These are phyloP conservation scores for Saccharomycopsis synnaedendra DNA, from an alignment of 805 yeast species.

Conservation along the genomic window DNA sequence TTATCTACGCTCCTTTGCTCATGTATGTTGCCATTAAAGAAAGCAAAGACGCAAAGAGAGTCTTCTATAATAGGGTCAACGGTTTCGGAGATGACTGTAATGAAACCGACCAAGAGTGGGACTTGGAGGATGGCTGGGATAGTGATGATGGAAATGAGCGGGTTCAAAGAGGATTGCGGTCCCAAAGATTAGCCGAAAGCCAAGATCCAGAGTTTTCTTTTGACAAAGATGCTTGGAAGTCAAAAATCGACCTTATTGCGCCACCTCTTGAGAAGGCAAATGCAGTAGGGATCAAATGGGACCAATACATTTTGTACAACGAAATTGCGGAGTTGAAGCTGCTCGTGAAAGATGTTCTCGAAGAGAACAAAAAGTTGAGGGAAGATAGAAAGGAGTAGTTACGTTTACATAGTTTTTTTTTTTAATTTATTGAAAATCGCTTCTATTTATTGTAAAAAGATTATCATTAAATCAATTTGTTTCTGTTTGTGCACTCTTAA, in stretches of 20 bases:
- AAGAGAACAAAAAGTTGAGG: slow-evolving; percentile 9
- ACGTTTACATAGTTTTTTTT: not conserved
- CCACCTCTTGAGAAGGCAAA: slow-evolving; percentile 53
- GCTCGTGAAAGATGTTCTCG: slow-evolving; percentile 17
- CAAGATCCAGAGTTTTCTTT: slow-evolving; percentile 57
- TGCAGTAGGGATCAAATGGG: slow-evolving; percentile 51
- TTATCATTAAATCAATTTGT: no score
- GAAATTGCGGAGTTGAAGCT: slow-evolving; percentile 31
- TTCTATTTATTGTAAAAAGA: not conserved
- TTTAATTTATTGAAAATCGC: not conserved
- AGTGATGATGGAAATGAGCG: slow-evolving; percentile 17
- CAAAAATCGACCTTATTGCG: slow-evolving; percentile 33
- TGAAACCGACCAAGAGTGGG: slow-evolving; percentile 23
- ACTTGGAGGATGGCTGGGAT: slow-evolving; percentile 22
- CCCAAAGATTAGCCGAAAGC: slow-evolving; percentile 51
- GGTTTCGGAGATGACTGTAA: slow-evolving; percentile 29
- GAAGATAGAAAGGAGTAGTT: not conserved
- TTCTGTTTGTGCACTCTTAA: no score
- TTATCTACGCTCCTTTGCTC: slow-evolving; percentile 48
- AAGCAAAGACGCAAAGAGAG: slow-evolving; percentile 45
- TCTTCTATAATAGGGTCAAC: slow-evolving; percentile 23
- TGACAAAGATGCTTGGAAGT: slow-evolving; percentile 37
- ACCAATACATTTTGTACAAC: slow-evolving; percentile 40
- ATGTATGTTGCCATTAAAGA: slow-evolving; percentile 43
- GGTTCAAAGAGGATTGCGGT: slow-evolving; percentile 29